A percentile compares a stretch with the other conserved stretches of the same genome.
These are phyloP conservation scores for Nymphaea thermarum DNA, from an alignment of 164 flowering plant genomes.

Conservation along the genomic window DNA sequence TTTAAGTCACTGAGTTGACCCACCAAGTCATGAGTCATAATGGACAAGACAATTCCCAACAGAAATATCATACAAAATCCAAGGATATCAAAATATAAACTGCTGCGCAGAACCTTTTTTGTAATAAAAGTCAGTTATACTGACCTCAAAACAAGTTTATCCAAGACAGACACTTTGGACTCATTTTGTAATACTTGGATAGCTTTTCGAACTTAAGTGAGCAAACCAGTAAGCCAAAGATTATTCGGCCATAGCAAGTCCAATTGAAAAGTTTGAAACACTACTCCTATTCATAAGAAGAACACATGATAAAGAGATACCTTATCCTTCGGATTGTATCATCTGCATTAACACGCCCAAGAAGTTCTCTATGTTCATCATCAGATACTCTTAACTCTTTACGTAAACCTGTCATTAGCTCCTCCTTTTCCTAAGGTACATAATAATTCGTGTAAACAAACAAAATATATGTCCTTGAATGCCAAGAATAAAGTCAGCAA, in stretches of 20 bases:
- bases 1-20: too few relatives aligned
- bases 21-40: too few relatives aligned
- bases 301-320: conserved; percentile 14
- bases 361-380: conserved; percentile 85
- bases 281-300: neutral
- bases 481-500: neutral
- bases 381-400: conserved; percentile 84
- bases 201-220: neutral
- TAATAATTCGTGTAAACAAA: too few relatives aligned
- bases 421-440: conserved; percentile 65
- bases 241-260: neutral
- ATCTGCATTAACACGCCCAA: conserved; percentile 63
- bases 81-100: too few relatives aligned
- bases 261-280: neutral
- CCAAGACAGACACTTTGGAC: neutral
- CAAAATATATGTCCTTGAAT: too few relatives aligned
- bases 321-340: conserved; percentile 68
- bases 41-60: too few relatives aligned
- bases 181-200: neutral
- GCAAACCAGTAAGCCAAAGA: neutral
- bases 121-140: too few relatives aligned
- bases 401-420: conserved; percentile 83
- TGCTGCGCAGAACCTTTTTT: too few relatives aligned
- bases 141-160: neutral
- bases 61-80: too few relatives aligned